A percentile compares a stretch with the other conserved stretches of the same genome.
Evolutionary conservation across 352 stramenopile species (phyloP).

Genomic region (Globisporangium spinosum): DNA sequence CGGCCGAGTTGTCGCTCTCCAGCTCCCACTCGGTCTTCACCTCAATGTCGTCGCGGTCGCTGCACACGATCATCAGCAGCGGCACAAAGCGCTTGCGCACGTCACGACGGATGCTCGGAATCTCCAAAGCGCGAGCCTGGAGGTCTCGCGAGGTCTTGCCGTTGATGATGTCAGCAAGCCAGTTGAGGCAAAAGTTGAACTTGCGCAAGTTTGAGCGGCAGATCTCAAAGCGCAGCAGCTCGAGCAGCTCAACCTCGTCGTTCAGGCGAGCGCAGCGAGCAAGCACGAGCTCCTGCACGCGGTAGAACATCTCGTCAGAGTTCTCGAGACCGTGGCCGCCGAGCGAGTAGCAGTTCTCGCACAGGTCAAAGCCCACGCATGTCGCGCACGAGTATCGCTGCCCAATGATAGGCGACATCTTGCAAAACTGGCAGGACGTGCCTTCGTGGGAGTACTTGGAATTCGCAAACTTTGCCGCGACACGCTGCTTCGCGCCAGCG

Average conservation of each 20-base stretch:
- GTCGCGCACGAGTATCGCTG: slow-evolving; percentile 66
- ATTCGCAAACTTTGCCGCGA: slow-evolving; percentile 63
- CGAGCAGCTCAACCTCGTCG: slow-evolving; percentile 65
- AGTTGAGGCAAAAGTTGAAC: slow-evolving; percentile 83
- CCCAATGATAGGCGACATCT: slow-evolving; percentile 73
- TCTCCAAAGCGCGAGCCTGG: slow-evolving; percentile 72
- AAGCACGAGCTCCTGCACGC: slow-evolving; percentile 73
- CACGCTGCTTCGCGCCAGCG: slow-evolving; percentile 60
- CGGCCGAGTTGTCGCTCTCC: slow-evolving; percentile 64
- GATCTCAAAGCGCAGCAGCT: slow-evolving; percentile 85
- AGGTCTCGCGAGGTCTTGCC: slow-evolving; percentile 72
- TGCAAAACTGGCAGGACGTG: slow-evolving; percentile 80
- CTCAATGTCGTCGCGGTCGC: slow-evolving; percentile 76
- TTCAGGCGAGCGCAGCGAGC: slow-evolving; percentile 55
- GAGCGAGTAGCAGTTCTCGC: slow-evolving; percentile 79
- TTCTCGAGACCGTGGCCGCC: slow-evolving; percentile 80
- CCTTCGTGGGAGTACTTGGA: slow-evolving; percentile 69
- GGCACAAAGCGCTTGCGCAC: slow-evolving; percentile 81
- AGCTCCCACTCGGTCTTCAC: slow-evolving; percentile 86
- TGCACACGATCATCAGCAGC: slow-evolving; percentile 72
- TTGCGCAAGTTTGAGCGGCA: slow-evolving; percentile 84
- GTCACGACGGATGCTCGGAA: slow-evolving; percentile 71
- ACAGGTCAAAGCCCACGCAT: slow-evolving; percentile 82
- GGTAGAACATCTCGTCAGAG: slow-evolving; percentile 83
- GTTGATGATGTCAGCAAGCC: slow-evolving; percentile 78